Base-by-base conservation (phyloP, 2,329 filamentous ascomycete genomes). In the Plectosphaerella cucumerina region DNA sequence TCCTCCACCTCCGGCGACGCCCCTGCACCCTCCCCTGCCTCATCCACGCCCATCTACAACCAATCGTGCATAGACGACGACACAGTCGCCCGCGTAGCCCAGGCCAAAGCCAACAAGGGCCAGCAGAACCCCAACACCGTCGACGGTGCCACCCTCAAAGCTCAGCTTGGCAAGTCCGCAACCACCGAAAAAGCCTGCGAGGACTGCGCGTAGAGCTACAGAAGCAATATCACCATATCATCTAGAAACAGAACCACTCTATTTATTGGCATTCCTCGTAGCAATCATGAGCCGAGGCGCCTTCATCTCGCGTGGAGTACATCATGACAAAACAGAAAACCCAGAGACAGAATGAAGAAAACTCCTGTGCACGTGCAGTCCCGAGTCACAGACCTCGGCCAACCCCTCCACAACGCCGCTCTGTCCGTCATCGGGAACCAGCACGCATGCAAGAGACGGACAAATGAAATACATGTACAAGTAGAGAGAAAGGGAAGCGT, bases 41-140 rank as follows among this genome's bases (percentile, higher is more conserved):
- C 15, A 11, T 18, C n/a, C 5, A 42, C 39, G 2, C 39, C 39
- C 18, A 18, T 42, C 15, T 17, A 17, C 39, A 17, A 42, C 5
- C n/a, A 42, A 11, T 31, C 26, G 8, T 11, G 26, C 26, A 20
- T 56, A 11, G 37, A 44, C 42, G 54, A 56, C 17, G 52, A 18
- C 11, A 52, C 52, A 5, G 39, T 23, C 6, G 52, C 39, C 12
- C 47, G 52, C 31, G 49, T 56, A n/a, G 39, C 41, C 12, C 44
- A 50, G 20, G 54, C 54, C 2, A 49, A 47, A 43, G 53, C 50
- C 23, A 56, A 56, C 41, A 56, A 52, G 44, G 54, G 54, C 3
- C 53, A 56, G 44, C 42, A 52, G 34, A 46, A 26, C 37, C 20
- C 23, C 20, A 48, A 37, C 47, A 18, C 14, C 17, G 35, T 42